Base-by-base conservation (phyloP, 768 basidiomycete genomes). In the Pisolithus orientalis region DNA sequence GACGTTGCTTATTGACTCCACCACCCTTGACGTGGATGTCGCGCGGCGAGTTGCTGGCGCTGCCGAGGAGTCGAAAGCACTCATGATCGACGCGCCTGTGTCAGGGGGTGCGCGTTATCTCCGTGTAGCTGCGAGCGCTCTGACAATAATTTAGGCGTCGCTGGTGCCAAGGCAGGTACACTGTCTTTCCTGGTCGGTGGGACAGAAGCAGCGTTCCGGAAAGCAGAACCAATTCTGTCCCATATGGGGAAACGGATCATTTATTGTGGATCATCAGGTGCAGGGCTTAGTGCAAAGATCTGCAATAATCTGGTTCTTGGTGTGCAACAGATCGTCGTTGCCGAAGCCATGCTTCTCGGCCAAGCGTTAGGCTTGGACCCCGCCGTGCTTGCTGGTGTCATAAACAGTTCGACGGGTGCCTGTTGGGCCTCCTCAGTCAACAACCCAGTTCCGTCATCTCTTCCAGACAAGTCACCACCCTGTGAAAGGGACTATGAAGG, bases 121-220 rank as follows among this genome's bases (percentile, higher is more conserved):
- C n/a, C 51, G 52, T 8, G 14, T 42, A 50, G 27, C 16, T 17
- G 47, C 49, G 46, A 28, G 52, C 50, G 38, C 28, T 27, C 44
- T 42, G 42, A 39, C 39, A 43, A 34, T 47, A 14, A 44, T 27
- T 38, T 55, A 90, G 87, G 92, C 32, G 90, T 92, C 9, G 74
- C 86, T 13, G 94, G 92, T 29, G 94, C 94, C 9, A 84, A 84
- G 64, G 89, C 88, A 14, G 94, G 83, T 25, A 89, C 90, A 2
- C 75, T 97, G 21, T 86, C 92, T 4, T 96, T 98, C 75, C 85
- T 98, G 46, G 90, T 94, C 17, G 94, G 94, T 13, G 92, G 92
- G 2, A 75, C 81, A 4, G 68, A 80, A 37, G 62, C 71, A 10
- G 75, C 80, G 17, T 92, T 84, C 65, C 59, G 71, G 25, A 70